A percentile compares a stretch with the other conserved stretches of the same genome.
Evolutionary conservation across 805 yeast species (phyloP).

Genomic region (Nakazawaea wickerhamii): DNA sequence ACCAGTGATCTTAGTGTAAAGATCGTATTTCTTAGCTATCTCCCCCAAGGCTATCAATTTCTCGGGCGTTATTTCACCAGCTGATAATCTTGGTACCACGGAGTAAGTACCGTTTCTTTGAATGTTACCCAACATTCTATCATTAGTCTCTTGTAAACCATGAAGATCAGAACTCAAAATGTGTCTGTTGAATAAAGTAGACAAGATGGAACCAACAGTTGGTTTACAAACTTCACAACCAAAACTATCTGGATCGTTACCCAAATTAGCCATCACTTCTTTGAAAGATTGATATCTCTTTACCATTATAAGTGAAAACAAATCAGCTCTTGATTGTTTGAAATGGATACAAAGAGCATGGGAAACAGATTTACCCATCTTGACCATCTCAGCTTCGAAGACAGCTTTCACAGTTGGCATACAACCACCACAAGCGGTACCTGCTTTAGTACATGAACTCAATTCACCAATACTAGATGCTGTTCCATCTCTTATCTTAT

Average conservation of each 20-base stretch:
- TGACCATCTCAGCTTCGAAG: conserved; percentile 30
- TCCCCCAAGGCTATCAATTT: conserved; percentile 29
- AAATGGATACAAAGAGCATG: conserved; percentile 29
- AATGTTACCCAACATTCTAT: conserved; percentile 30
- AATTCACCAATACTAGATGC: conserved; percentile 26
- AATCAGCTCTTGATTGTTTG: conserved; percentile 29
- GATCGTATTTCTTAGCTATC: conserved; percentile 27
- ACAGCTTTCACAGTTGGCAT: conserved; percentile 31
- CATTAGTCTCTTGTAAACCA: conserved; percentile 34
- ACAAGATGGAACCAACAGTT: conserved; percentile 30
- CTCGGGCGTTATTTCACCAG: conserved; percentile 34
- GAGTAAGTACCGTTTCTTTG: conserved; percentile 34
- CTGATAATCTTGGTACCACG: conserved; percentile 32
- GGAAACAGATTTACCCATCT: conserved; percentile 28
- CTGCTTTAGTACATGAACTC: conserved; percentile 31
- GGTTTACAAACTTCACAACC: conserved; percentile 36
- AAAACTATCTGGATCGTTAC: conserved; percentile 22
- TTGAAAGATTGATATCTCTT: conserved; percentile 24
- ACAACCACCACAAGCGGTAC: conserved; percentile 36
- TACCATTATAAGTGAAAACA: conserved; percentile 31
- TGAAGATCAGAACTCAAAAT: conserved; percentile 26
- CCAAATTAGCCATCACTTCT: conserved; percentile 26
- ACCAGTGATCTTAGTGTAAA: conserved; percentile 32
- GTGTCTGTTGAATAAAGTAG: conserved; percentile 28
- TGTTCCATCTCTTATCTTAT: conserved; percentile 24